Evolutionary conservation across 805 yeast species (phyloP), one percentile per base, ranked within the genome.

Genomic region (Pichia thaimueangensis): DNA sequence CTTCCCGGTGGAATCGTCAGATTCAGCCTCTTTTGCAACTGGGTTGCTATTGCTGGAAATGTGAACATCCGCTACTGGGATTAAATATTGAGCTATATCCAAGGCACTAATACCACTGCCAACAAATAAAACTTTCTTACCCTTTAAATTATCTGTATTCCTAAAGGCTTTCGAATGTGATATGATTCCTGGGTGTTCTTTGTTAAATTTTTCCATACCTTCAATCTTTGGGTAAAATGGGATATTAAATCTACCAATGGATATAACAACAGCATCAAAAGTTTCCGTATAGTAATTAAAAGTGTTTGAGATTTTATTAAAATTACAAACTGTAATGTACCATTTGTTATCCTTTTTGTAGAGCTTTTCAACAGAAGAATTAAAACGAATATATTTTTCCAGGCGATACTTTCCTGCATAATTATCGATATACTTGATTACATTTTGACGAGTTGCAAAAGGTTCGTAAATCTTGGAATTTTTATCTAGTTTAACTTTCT

Each of bases 51-150:
- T 45, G 55, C 48, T 16, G 59, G 29, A 35, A n/a, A 35, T 35
- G 16, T 35, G 38, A 9, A 35, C n/a, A 25, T 35, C 38, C 6
- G 51, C 46, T 15, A 30, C 40, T 11, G 70, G 57, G 24, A 59
- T 41, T 13, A 64, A 51, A 45, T 71, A 71, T 50, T 71, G 76
- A 11, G 69, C 53, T 5, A 73, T 50, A 52, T 86, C 95, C 15
- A 76, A 71, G 9, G 87, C 93, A 43, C 85, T 76, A 5, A 87
- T 76, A 16, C 78, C 74, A 48, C 76, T 43, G 15, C 60, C 64
- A 15, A 59, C 54, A 12, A 58, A 32, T 11, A 58, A 35, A 5
- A 65, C 64, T 13, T 52, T 60, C 41, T 64, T 57, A 37, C 54
- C 56, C 31, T 45, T 49, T 35, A 58, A 60, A 3, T 50, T 52